phyloP scores from a whole-genome alignment of 768 basidiomycete genomes.

The Phaffia tasmanica region DNA sequence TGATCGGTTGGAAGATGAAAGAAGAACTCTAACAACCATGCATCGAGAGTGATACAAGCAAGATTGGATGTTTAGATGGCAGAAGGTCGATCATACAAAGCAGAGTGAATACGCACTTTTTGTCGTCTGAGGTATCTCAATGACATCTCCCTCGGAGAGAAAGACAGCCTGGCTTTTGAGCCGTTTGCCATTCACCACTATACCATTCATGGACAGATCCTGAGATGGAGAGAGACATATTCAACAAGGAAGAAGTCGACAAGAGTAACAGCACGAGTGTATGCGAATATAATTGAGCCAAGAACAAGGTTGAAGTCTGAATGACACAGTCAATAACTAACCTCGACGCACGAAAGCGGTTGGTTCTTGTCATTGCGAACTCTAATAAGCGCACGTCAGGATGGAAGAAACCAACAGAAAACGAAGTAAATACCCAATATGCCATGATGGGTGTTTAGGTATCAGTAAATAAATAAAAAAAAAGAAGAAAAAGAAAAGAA shows the following conservation, averaged over 20 bases:
- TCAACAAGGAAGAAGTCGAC: neutral
- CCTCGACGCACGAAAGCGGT: conserved; percentile 18
- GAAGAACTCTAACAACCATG: neutral
- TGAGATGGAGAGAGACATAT: neutral
- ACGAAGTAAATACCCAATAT: neutral
- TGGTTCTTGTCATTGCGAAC: conserved; percentile 10
- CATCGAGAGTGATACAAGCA: neutral
- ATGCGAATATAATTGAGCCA: neutral
- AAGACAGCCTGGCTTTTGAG: neutral
- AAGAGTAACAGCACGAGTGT: too few relatives aligned
- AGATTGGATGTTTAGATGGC: too few relatives aligned
- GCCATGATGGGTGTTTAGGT: too few relatives aligned
- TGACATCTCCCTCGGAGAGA: conserved; percentile 15
- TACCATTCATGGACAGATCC: conserved; percentile 15
- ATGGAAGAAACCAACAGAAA: neutral
- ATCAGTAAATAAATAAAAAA: too few relatives aligned
- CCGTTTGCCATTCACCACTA: conserved; percentile 6
- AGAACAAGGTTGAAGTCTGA: neutral
- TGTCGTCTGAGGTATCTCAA: conserved; percentile 9
- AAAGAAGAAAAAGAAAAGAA: too few relatives aligned
- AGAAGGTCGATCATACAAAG: too few relatives aligned
- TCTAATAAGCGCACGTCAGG: neutral
- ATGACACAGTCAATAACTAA: neutral
- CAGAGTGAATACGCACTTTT: neutral
- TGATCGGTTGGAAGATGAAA: neutral